Base-by-base conservation (phyloP, 2,329 filamentous ascomycete genomes). In the Fusarium sp. region DNA sequence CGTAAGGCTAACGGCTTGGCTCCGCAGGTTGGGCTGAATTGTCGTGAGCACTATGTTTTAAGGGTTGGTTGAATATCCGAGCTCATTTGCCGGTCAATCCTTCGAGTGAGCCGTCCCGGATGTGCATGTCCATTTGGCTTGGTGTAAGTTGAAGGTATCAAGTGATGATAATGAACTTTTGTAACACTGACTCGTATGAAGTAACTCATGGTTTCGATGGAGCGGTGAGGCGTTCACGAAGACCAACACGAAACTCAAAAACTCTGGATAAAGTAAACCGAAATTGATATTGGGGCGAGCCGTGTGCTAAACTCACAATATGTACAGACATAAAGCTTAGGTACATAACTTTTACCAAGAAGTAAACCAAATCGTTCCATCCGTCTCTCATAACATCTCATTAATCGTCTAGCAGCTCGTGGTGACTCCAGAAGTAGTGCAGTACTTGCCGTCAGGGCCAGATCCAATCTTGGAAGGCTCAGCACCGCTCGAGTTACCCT, bases 401-500 rank as follows among this genome's bases (percentile, higher is more conserved):
- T 56, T 18, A 73, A n/a, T 7, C 35, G 45, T 52, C 51, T 73
- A 76, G 23, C 74, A 76, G 29, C 27, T 49, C 27, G 48, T 63
- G 25, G 63, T 68, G 14, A 63, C 51, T 25, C 69, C 70, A 10
- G 54, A 49, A 27, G 60, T 55, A 21, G 63, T 68, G 58, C 74
- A 76, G 58, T 60, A 77, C 25, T 35, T 63, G 15, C 74, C 74
- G 44, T 76, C 74, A 49, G 70, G 73, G 1, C 74, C 74, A 4
- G 75, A 73, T 38, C 74, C 72, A 45, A 75, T 70, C 69, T 76
- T 76, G n/a, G 44, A 18, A n/a, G 74, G 74, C 62, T 77, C 74
- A 46, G 63, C 51, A 9, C 74, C 74, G 14, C 42, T 66, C 3
- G 69, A 65, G 68, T 76, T 76, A 4, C 74, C 74, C 23, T 62